Conservation (phyloP, 2,329 filamentous ascomycete species). For the Aspergillus piperis region DNA sequence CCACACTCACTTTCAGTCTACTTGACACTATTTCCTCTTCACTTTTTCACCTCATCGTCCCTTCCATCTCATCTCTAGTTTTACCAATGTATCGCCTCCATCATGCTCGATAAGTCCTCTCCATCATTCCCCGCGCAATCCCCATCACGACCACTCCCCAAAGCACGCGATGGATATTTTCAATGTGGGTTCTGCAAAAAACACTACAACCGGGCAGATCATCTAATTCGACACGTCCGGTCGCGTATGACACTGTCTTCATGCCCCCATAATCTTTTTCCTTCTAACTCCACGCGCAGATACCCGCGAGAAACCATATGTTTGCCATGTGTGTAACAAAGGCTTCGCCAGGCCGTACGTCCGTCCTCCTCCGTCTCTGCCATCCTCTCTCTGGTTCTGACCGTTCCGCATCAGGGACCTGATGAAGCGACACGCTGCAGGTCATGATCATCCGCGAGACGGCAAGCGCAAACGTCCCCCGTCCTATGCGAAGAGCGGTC, state of each 20-base stretch:
- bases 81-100: not conserved
- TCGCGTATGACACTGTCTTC: conserved; percentile 13
- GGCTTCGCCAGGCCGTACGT: conserved; percentile 35
- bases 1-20: not conserved
- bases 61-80: not conserved
- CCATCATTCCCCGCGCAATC: conserved; percentile 11
- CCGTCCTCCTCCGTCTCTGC: not conserved
- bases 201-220: conserved; percentile 55
- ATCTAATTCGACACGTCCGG: conserved; percentile 46
- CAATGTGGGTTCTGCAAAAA: conserved; percentile 56
- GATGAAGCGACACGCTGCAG: conserved; percentile 53
- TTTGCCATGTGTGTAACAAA: conserved; percentile 36
- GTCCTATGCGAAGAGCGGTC: conserved; percentile 28
- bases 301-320: conserved; percentile 36
- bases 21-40: not conserved
- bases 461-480: conserved; percentile 30
- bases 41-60: not conserved
- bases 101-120: conserved; percentile 19
- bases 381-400: not conserved
- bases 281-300: conserved; percentile 13
- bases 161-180: conserved; percentile 37
- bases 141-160: conserved; percentile 9
- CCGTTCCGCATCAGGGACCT: conserved; percentile 41
- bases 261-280: not conserved
- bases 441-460: conserved; percentile 37